Evolutionary conservation across 208 protist genomes (phyloP).

Genomic region (Endotrypanum monterogeii): DNA sequence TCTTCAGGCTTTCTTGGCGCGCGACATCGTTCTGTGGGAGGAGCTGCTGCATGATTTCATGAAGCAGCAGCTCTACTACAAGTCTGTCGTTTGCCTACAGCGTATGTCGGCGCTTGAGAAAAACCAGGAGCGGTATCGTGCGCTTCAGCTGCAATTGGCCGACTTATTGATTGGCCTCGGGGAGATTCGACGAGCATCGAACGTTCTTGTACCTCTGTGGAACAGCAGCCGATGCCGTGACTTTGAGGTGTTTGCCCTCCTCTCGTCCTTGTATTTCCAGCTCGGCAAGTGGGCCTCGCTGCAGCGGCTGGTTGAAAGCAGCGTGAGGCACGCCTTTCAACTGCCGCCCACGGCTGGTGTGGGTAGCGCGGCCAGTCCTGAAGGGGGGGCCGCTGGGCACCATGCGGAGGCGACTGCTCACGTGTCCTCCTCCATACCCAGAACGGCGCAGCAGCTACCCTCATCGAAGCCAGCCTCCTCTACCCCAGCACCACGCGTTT

Average conservation of each 20-base stretch:
- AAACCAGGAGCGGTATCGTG: slow-evolving; percentile 61
- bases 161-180: slow-evolving; percentile 87
- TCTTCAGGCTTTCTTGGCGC: slow-evolving; percentile 84
- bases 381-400: background rate
- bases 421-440: background rate
- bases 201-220: slow-evolving; percentile 77
- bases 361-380: background rate
- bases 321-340: slow-evolving; percentile 76
- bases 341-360: background rate
- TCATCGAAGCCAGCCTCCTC: background rate
- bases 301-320: slow-evolving; percentile 78
- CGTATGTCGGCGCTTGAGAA: slow-evolving; percentile 75
- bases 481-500: slow-evolving; percentile 17
- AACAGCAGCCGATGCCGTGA: slow-evolving; percentile 75
- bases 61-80: slow-evolving; percentile 80
- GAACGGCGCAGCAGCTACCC: background rate
- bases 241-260: slow-evolving; percentile 88
- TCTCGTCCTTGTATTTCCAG: slow-evolving; percentile 90
- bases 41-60: slow-evolving; percentile 88
- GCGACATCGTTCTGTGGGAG: slow-evolving; percentile 81
- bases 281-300: slow-evolving; percentile 83
- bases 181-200: slow-evolving; percentile 69
- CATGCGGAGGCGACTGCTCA: slow-evolving; percentile 3
- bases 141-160: slow-evolving; percentile 82
- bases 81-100: slow-evolving; percentile 85